These are phyloP conservation scores for Spergularia marina DNA, from an alignment of 148 eudicot genomes.

Conservation along the genomic window DNA sequence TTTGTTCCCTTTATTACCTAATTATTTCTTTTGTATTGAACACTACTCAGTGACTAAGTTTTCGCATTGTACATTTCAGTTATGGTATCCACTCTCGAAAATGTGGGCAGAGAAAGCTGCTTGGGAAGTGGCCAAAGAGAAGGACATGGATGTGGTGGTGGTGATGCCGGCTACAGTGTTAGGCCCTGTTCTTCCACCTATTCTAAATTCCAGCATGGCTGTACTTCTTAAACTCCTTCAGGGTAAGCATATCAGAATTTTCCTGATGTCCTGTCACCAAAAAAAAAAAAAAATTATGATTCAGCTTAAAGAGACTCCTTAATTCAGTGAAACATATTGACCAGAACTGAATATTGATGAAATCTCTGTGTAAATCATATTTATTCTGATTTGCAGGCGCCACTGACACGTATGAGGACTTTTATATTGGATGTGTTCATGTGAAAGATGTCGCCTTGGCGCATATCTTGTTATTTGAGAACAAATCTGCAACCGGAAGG, in stretches of 20 bases:
- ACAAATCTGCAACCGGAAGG: constrained; percentile 60
- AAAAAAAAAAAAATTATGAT: no score
- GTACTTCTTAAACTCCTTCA: constrained; percentile 57
- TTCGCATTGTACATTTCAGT: constrained; percentile 21
- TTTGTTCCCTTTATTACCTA: background rate
- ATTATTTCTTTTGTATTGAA: no score
- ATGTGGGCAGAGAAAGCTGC: constrained; percentile 83
- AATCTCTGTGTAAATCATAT: background rate
- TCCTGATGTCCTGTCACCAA: no score
- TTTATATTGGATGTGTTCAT: constrained; percentile 73
- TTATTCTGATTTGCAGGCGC: constrained; percentile 35
- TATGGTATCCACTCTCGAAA: constrained; percentile 86
- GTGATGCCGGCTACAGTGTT: constrained; percentile 77
- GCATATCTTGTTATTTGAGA: constrained; percentile 74
- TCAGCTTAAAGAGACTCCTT: no score
- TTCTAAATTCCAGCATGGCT: constrained; percentile 65
- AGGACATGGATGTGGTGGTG: constrained; percentile 67
- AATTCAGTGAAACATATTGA: background rate
- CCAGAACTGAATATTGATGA: no score
- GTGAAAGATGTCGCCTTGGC: constrained; percentile 87
- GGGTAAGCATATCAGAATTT: constrained; percentile 32
- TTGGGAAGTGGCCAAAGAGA: constrained; percentile 72
- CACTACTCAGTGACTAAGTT: background rate
- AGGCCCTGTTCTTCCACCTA: constrained; percentile 80
- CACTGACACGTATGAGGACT: constrained; percentile 53